Evolutionary conservation across 73 alveolate genomes (phyloP).

Genomic region (Blepharisma stoltei): DNA sequence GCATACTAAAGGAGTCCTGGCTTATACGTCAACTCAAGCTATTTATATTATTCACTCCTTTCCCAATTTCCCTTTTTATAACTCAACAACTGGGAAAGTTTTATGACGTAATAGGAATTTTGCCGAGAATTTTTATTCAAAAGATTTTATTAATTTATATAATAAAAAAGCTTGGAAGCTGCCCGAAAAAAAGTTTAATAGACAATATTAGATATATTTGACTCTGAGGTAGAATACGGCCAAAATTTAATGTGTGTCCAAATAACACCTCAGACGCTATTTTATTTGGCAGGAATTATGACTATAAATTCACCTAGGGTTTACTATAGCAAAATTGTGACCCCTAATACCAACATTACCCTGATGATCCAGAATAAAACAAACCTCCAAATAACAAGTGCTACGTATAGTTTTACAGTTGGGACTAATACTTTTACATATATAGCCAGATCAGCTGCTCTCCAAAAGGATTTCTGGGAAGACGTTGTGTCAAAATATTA

Average conservation of each 20-base stretch:
- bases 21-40: slow-evolving; percentile 10
- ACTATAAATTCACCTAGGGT: neutral
- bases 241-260: neutral
- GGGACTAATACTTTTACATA: neutral
- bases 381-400: neutral
- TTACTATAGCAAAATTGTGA: neutral
- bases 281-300: neutral
- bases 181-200: too few relatives aligned
- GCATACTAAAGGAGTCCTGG: neutral
- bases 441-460: neutral
- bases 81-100: neutral
- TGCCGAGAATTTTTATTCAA: too few relatives aligned
- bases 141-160: too few relatives aligned
- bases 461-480: neutral
- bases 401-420: neutral
- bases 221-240: neutral
- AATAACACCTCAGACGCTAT: neutral
- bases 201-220: neutral
- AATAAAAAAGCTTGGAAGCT: too few relatives aligned
- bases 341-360: neutral
- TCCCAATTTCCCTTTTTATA: neutral
- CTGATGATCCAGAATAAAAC: neutral
- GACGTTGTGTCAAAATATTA: neutral
- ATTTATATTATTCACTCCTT: neutral
- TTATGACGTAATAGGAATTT: too few relatives aligned